Percentiles rank a stretch among this genome's conserved stretches.
These are phyloP conservation scores for Thermochaetoides dissita DNA, from an alignment of 2,329 filamentous ascomycete species.

Conservation along the genomic window DNA sequence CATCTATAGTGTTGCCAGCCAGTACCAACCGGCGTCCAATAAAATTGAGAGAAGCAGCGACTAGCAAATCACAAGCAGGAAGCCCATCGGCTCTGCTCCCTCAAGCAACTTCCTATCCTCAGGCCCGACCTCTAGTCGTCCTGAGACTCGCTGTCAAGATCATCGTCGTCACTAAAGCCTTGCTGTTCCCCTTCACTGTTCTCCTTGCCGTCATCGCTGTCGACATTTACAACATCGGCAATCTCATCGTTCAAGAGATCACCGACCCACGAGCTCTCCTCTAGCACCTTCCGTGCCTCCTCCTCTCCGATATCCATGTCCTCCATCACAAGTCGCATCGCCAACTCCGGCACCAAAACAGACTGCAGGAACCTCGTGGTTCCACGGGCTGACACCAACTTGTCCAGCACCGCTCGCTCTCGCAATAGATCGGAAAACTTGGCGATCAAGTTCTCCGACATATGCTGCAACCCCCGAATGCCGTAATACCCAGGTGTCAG, in stretches of 20 bases:
- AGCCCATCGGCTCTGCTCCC: no score
- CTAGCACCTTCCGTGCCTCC: conserved; percentile 41
- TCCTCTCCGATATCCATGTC: conserved; percentile 33
- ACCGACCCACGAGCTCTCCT: conserved; percentile 53
- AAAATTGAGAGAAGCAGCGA: no score
- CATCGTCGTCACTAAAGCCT: no score
- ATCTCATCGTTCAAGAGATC: conserved; percentile 53
- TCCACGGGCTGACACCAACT: conserved; percentile 51
- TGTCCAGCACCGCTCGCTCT: conserved; percentile 47
- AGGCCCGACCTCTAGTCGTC: no score
- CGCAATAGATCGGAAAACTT: conserved; percentile 47
- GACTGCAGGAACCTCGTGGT: conserved; percentile 56
- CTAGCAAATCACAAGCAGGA: no score
- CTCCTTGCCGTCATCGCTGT: no score
- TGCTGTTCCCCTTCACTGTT: no score
- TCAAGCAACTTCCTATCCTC: no score
- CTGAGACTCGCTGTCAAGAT: no score
- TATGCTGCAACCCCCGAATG: conserved; percentile 52
- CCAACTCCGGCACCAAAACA: conserved; percentile 63
- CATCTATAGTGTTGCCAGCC: no score
- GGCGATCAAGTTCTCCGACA: conserved; percentile 55
- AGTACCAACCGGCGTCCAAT: no score
- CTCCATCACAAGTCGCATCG: conserved; percentile 40
- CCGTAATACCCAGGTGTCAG: conserved; percentile 75
- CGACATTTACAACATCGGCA: conserved; percentile 33